These are phyloP conservation scores for Boechera stricta DNA, from an alignment of 345 rosid genomes.

Conservation along the genomic window DNA sequence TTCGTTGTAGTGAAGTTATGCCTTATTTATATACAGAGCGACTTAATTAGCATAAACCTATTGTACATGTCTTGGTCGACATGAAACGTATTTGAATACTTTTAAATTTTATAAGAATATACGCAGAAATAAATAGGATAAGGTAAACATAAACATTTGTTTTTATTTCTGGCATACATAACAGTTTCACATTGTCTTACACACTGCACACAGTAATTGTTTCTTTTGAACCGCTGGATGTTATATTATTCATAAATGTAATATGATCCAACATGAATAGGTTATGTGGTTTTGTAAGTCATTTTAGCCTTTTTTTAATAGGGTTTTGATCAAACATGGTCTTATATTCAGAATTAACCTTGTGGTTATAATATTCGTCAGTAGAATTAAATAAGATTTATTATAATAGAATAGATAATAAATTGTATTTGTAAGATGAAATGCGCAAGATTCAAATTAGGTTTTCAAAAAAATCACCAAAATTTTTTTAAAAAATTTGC, in stretches of 20 bases:
- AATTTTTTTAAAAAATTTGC: too few relatives aligned
- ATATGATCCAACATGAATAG: too few relatives aligned
- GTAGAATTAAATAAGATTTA: too few relatives aligned
- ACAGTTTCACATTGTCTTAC: neutral
- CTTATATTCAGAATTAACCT: neutral
- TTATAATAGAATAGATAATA: too few relatives aligned
- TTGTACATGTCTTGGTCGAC: neutral
- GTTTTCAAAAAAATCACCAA: too few relatives aligned
- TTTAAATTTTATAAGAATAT: neutral
- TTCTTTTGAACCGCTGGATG: too few relatives aligned
- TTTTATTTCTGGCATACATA: neutral
- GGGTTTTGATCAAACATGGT: neutral
- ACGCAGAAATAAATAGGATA: neutral
- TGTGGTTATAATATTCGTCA: too few relatives aligned
- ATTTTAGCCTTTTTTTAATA: neutral
- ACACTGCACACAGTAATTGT: neutral
- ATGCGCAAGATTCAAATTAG: too few relatives aligned
- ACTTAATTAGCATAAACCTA: neutral
- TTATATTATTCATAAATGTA: too few relatives aligned
- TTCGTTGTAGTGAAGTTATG: neutral
- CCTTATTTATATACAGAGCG: neutral
- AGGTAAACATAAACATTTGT: neutral
- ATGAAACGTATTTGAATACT: neutral
- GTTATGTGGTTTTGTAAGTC: too few relatives aligned
- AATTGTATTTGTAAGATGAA: too few relatives aligned